These are phyloP conservation scores for Corylus americana DNA, from an alignment of 306 rosid genomes.

Conservation along the genomic window DNA sequence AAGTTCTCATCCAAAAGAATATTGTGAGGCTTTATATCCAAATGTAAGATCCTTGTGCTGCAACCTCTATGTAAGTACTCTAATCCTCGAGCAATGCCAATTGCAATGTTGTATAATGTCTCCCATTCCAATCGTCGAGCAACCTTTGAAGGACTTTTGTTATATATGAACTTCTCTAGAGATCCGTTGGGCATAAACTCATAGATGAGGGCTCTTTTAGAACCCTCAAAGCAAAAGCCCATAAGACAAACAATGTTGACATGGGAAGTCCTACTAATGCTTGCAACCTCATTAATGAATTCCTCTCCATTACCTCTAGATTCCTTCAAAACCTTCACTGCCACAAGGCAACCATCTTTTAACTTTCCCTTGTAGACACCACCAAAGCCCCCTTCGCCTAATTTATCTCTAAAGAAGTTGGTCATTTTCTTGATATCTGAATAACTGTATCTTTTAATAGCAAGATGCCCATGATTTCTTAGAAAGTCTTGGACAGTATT, in stretches of 20 bases:
- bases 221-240: slow-evolving; percentile 2
- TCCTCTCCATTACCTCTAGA: slow-evolving; percentile 23
- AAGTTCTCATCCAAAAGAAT: slow-evolving; percentile 39
- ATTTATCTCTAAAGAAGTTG: background rate
- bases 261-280: background rate
- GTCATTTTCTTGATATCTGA: background rate
- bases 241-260: background rate
- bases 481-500: background rate
- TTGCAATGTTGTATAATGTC: background rate
- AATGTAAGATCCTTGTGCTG: background rate
- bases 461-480: background rate
- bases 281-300: slow-evolving; percentile 38
- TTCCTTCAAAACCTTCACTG: slow-evolving; percentile 14
- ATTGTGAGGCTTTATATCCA: slow-evolving; percentile 31
- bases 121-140: background rate
- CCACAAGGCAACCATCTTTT: slow-evolving; percentile 40
- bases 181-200: slow-evolving; percentile 3
- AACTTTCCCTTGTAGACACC: slow-evolving; percentile 30
- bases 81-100: background rate
- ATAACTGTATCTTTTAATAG: background rate
- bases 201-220: slow-evolving; percentile 20
- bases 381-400: background rate
- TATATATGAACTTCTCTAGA: background rate
- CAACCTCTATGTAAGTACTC: background rate
- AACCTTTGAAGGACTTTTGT: background rate